These are phyloP conservation scores for Periconia sp. DNA, from an alignment of 2,329 filamentous ascomycete genomes.

Conservation along the genomic window DNA sequence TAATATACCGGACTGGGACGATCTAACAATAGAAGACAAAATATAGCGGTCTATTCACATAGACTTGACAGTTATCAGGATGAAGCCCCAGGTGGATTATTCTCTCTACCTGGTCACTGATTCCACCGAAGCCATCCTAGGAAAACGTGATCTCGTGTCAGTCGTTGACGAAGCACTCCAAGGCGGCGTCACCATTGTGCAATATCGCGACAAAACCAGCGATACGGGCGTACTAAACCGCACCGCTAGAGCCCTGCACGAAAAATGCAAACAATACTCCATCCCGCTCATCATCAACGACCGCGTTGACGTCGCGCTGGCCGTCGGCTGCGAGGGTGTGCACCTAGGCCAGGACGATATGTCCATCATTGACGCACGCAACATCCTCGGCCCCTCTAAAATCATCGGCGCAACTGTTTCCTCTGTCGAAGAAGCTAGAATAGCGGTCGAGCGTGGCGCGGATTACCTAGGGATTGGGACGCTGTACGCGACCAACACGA, in stretches of 20 bases:
- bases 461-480: constrained; percentile 92
- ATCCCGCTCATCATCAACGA: constrained; percentile 93
- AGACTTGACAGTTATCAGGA: constrained; percentile 35
- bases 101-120: constrained; percentile 90
- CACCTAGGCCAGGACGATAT: constrained; percentile 96
- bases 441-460: constrained; percentile 74
- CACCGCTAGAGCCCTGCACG: constrained; percentile 72
- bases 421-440: constrained; percentile 69
- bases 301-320: constrained; percentile 83
- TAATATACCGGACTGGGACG: neutral
- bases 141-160: constrained; percentile 65
- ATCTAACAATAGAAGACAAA: too few relatives aligned
- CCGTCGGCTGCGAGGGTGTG: constrained; percentile 84
- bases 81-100: constrained; percentile 63
- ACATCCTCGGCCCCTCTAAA: constrained; percentile 70
- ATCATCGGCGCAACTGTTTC: constrained; percentile 91
- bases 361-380: constrained; percentile 67
- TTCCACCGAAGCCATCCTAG: constrained; percentile 83
- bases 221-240: constrained; percentile 71
- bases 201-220: constrained; percentile 85
- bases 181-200: constrained; percentile 80
- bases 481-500: constrained; percentile 78
- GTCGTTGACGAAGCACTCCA: constrained; percentile 75
- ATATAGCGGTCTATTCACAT: too few relatives aligned
- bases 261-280: constrained; percentile 64